Conservation (phyloP, 768 basidiomycete species). For the Suillus ampliporus region DNA sequence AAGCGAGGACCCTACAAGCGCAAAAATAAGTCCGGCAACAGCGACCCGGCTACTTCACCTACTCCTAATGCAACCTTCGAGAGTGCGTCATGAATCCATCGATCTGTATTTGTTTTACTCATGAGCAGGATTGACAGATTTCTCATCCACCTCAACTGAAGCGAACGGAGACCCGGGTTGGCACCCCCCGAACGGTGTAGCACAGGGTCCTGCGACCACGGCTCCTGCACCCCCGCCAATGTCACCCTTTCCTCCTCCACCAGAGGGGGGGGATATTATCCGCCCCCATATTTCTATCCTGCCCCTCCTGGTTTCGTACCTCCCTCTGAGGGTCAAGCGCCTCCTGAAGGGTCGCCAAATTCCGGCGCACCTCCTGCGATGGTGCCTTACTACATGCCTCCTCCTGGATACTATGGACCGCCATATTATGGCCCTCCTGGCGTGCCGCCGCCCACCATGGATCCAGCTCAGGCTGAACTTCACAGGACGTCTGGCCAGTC, state of each 20-base stretch:
- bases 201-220: conserved; percentile 18
- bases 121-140: conserved; percentile 21
- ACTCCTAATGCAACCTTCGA: conserved; percentile 2
- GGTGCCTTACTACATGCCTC: conserved; percentile 44
- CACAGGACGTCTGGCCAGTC: conserved; percentile 28
- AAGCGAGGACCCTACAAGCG: conserved; percentile 65
- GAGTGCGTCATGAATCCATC: background rate
- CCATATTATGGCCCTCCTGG: conserved; percentile 39
- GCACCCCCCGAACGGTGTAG: conserved; percentile 31
- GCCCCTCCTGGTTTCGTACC: conserved; percentile 47
- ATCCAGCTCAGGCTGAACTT: conserved; percentile 27
- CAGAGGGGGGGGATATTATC: conserved; percentile 48
- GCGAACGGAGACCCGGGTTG: conserved; percentile 39
- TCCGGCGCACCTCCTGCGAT: conserved; percentile 35
- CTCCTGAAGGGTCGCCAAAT: conserved; percentile 38
- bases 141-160: conserved; percentile 13
- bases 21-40: conserved; percentile 42
- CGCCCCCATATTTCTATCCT: conserved; percentile 45
- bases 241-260: conserved; percentile 37
- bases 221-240: conserved; percentile 30
- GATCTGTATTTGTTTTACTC: conserved; percentile 1
- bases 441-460: conserved; percentile 38
- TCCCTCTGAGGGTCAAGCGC: conserved; percentile 41
- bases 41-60: conserved; percentile 31
- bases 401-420: conserved; percentile 42